A percentile compares a stretch with the other conserved stretches of the same genome.
Conservation (phyloP, 441 rosid genomes). For the Pelargonium cotyledonis region DNA sequence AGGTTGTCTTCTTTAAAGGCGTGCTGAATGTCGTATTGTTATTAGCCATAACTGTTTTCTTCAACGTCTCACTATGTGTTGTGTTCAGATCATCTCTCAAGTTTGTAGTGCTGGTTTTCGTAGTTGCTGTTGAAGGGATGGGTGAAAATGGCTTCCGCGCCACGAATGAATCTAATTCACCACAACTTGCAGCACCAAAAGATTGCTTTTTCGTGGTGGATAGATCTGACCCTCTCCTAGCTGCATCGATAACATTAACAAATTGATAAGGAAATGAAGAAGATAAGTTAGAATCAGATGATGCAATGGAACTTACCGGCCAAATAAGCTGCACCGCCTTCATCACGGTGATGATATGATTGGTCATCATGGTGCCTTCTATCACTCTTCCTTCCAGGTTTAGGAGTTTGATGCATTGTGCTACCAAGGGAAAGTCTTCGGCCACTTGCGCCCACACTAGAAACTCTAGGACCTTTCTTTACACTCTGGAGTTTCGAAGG, state of each 20-base stretch:
- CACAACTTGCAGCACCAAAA: slow-evolving; percentile 23
- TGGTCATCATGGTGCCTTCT: not conserved
- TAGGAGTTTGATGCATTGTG: slow-evolving; percentile 29
- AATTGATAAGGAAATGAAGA: not conserved
- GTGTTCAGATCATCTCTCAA: slow-evolving; percentile 20
- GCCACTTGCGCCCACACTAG: slow-evolving; percentile 55
- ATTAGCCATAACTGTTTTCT: slow-evolving; percentile 26
- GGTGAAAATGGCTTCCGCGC: slow-evolving; percentile 88
- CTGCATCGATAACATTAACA: not conserved
- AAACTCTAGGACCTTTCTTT: slow-evolving; percentile 55
- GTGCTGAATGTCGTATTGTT: slow-evolving; percentile 25
- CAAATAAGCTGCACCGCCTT: too few species aligned
- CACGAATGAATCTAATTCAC: slow-evolving; percentile 37
- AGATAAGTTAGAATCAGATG: slow-evolving; percentile 21
- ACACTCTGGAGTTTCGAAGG: slow-evolving; percentile 55
- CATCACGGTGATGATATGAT: too few species aligned
- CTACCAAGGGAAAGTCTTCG: slow-evolving; percentile 57
- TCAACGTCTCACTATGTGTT: slow-evolving; percentile 22
- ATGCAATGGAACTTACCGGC: too few species aligned
- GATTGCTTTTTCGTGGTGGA: not conserved
- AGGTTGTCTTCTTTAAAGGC: slow-evolving; percentile 27
- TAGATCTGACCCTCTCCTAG: slow-evolving; percentile 5
- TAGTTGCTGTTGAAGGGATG: slow-evolving; percentile 37
- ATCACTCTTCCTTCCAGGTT: slow-evolving; percentile 23
- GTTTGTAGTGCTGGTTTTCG: slow-evolving; percentile 40